A percentile compares a stretch with the other conserved stretches of the same genome.
phyloP scores from a whole-genome alignment of 306 rosid species.

The Hippophae gyantsensis region DNA sequence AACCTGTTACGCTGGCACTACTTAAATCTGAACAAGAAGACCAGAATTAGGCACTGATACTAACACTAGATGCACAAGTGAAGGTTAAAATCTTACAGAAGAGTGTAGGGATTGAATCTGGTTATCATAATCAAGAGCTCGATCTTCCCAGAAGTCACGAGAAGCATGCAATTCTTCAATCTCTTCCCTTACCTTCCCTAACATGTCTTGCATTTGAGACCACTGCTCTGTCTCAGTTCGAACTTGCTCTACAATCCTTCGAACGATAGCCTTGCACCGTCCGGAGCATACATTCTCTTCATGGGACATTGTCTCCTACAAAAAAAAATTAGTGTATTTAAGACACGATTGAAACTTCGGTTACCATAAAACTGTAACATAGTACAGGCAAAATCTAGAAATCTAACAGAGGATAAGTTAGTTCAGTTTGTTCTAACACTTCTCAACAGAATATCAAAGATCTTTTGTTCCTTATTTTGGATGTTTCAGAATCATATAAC shows the following conservation, averaged over 20 bases:
- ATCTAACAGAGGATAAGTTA: too few species aligned
- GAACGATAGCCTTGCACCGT: slow-evolving; percentile 63
- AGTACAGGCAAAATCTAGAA: too few species aligned
- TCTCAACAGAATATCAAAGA: too few species aligned
- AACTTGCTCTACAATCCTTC: slow-evolving; percentile 79
- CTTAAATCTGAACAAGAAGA: too few species aligned
- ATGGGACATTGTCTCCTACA: slow-evolving; percentile 34
- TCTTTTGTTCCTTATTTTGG: too few species aligned
- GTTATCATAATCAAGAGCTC: slow-evolving; percentile 43
- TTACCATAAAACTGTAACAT: too few species aligned
- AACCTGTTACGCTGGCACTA: too few species aligned
- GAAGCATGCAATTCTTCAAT: slow-evolving; percentile 86
- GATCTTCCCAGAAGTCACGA: slow-evolving; percentile 82
- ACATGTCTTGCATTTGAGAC: slow-evolving; percentile 98
- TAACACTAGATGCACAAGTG: background rate
- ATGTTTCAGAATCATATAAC: too few species aligned
- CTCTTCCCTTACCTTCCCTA: slow-evolving; percentile 76
- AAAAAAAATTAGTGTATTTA: background rate
- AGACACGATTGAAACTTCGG: too few species aligned
- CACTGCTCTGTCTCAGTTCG: slow-evolving; percentile 85
- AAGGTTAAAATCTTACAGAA: slow-evolving; percentile 30
- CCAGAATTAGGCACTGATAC: too few species aligned
- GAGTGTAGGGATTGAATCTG: slow-evolving; percentile 47
- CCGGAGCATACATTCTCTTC: slow-evolving; percentile 67
- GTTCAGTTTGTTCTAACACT: too few species aligned